phyloP scores from a whole-genome alignment of 2,329 filamentous ascomycete species.

The Microdochium trichocladiopsis region DNA sequence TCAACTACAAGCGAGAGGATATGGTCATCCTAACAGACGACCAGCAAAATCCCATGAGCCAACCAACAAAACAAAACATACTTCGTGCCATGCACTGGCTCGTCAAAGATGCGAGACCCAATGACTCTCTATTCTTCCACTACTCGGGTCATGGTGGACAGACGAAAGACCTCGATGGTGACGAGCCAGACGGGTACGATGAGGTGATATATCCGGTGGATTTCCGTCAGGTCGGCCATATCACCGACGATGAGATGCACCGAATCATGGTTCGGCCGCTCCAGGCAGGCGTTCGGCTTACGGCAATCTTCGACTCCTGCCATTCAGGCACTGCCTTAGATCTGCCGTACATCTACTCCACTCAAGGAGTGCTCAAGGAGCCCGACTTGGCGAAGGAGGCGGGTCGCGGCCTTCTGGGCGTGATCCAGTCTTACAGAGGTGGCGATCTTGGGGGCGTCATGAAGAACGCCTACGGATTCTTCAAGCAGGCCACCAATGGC shows the following conservation, averaged over 20 bases:
- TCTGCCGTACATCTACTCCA: constrained; percentile 74
- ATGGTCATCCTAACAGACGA: constrained; percentile 97
- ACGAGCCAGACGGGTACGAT: constrained; percentile 72
- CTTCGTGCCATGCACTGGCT: constrained; percentile 96
- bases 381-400: constrained; percentile 77
- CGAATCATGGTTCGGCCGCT: constrained; percentile 70
- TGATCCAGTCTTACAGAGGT: constrained; percentile 72
- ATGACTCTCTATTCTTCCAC: constrained; percentile 96
- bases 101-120: constrained; percentile 84
- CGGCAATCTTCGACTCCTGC: constrained; percentile 76
- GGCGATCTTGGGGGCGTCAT: constrained; percentile 81
- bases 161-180: constrained; percentile 64
- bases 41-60: constrained; percentile 94
- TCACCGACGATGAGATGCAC: constrained; percentile 76
- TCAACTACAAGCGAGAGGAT: constrained; percentile 88
- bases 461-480: constrained; percentile 70
- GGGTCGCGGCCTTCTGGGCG: constrained; percentile 61
- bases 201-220: constrained; percentile 77
- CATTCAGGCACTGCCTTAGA: constrained; percentile 74
- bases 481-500: constrained; percentile 80
- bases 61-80: constrained; percentile 94
- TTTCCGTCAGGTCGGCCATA: constrained; percentile 61
- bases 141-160: constrained; percentile 84
- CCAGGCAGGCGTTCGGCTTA: constrained; percentile 75
- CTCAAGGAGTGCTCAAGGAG: constrained; percentile 73